These are phyloP conservation scores for Tagetes erecta DNA, from an alignment of 129 eudicot species.

Conservation along the genomic window DNA sequence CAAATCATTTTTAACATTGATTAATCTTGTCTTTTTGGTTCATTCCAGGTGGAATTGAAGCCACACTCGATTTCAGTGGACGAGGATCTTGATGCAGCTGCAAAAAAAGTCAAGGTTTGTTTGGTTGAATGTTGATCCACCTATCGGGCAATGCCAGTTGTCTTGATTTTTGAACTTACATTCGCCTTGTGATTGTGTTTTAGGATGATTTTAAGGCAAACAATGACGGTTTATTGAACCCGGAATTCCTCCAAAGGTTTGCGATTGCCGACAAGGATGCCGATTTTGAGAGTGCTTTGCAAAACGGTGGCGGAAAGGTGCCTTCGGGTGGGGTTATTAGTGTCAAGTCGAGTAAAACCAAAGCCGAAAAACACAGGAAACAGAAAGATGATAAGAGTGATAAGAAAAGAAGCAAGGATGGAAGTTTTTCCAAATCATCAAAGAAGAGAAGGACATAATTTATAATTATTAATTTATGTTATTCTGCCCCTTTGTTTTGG, in stretches of 20 bases:
- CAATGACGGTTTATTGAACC: conserved; percentile 53
- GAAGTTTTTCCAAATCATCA: conserved; percentile 58
- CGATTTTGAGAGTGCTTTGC: conserved; percentile 76
- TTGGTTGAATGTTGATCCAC: neutral
- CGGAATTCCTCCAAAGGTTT: conserved; percentile 64
- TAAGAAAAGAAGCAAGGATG: conserved; percentile 61
- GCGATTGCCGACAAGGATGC: conserved; percentile 73
- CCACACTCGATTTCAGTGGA: conserved; percentile 73
- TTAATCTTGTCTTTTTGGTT: neutral
- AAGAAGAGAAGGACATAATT: conserved; percentile 58
- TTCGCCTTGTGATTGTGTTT: neutral
- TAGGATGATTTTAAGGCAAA: conserved; percentile 73
- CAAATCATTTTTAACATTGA: neutral
- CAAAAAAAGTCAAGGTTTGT: conserved; percentile 79
- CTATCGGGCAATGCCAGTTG: neutral
- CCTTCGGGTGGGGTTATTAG: conserved; percentile 64
- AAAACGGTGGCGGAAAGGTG: conserved; percentile 57
- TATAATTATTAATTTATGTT: neutral
- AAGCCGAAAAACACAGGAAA: conserved; percentile 30
- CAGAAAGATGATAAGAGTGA: conserved; percentile 37
- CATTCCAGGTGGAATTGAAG: conserved; percentile 53
- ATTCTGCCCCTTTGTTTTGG: neutral
- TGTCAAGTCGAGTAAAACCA: conserved; percentile 59
- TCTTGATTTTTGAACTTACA: conserved; percentile 7
- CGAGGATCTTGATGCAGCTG: conserved; percentile 84